phyloP scores from a whole-genome alignment of 257 asterid species.

The Capsicum pubescens region DNA sequence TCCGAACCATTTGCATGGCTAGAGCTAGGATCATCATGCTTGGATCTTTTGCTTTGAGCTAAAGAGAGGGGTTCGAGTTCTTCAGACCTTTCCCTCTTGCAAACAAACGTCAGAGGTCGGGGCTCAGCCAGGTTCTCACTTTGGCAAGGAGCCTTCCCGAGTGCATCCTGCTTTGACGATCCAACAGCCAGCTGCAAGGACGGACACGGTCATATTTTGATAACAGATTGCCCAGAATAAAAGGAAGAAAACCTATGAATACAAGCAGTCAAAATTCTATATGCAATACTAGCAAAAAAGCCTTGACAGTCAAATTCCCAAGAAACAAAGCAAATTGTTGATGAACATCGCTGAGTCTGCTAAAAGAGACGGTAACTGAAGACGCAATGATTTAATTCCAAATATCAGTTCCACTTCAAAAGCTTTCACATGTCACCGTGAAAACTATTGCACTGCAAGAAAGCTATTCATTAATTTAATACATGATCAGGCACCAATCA shows the following conservation, averaged over 20 bases:
- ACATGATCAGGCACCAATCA: background rate
- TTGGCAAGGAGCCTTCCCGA: conserved; percentile 56
- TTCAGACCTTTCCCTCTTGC: conserved; percentile 85
- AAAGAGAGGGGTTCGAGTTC: conserved; percentile 74
- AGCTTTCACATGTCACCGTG: background rate
- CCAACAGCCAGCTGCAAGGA: background rate
- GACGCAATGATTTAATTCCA: background rate
- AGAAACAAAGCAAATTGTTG: background rate
- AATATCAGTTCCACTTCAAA: background rate
- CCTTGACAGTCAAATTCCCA: background rate
- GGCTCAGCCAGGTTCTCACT: conserved; percentile 45
- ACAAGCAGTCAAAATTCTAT: background rate
- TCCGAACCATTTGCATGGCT: conserved; percentile 92
- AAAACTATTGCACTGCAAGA: background rate
- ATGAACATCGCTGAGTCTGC: background rate
- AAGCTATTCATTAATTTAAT: background rate
- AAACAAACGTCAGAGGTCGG: conserved; percentile 52
- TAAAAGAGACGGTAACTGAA: background rate
- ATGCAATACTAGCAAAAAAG: background rate
- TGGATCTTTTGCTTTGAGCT: conserved; percentile 67
- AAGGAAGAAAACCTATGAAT: background rate
- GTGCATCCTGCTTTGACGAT: conserved; percentile 45
- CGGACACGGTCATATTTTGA: background rate
- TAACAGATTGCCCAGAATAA: background rate
- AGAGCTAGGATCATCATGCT: conserved; percentile 76